Percentiles rank a stretch among this genome's conserved stretches.
These are phyloP conservation scores for Sporothrix luriei DNA, from an alignment of 2,329 filamentous ascomycete genomes.

Conservation along the genomic window DNA sequence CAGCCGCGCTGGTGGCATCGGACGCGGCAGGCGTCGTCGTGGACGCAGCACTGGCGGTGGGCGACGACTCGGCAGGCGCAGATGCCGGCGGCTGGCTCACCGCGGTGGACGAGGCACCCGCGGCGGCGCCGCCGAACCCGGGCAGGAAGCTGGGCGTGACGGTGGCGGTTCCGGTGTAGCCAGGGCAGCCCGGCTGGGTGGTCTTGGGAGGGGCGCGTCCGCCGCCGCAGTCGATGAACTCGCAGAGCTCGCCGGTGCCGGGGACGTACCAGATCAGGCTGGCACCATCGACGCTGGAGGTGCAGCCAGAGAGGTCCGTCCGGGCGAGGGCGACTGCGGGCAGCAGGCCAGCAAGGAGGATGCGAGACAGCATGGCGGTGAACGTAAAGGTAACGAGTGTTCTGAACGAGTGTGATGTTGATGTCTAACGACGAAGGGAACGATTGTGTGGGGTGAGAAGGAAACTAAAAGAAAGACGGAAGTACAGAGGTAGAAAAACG, in stretches of 20 bases:
- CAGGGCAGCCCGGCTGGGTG: conserved; percentile 61
- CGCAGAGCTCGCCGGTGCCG: conserved; percentile 65
- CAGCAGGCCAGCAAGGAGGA: conserved; percentile 30
- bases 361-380: conserved; percentile 13
- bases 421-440: conserved; percentile 17
- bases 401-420: not conserved
- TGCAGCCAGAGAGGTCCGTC: conserved; percentile 54
- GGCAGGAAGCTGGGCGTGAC: conserved; percentile 56
- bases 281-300: conserved; percentile 47
- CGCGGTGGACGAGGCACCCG: conserved; percentile 23
- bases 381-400: conserved; percentile 3
- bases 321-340: conserved; percentile 42
- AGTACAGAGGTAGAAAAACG: not conserved
- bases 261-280: conserved; percentile 63
- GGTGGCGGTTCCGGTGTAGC: conserved; percentile 58
- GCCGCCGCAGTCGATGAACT: conserved; percentile 66
- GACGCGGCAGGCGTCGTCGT: not conserved
- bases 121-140: conserved; percentile 38
- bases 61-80: not conserved
- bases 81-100: not conserved
- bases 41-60: not conserved
- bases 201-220: conserved; percentile 66
- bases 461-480: not conserved
- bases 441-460: not conserved
- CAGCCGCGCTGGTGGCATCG: not conserved